Conservation (phyloP, 768 basidiomycete genomes). For the Thelephora ganbajun region DNA sequence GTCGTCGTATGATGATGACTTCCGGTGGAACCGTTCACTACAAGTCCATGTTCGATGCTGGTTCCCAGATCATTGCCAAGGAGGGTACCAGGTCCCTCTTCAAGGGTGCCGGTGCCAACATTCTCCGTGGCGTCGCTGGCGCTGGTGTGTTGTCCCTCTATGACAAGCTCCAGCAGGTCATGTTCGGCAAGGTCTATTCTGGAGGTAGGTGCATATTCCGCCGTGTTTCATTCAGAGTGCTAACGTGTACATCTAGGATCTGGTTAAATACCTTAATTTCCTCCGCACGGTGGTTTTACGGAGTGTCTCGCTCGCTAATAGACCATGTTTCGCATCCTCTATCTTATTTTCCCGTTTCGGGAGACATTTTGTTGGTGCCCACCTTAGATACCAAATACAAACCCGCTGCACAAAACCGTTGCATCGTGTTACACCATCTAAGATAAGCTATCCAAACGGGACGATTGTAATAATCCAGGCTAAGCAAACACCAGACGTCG, state of each 20-base stretch:
- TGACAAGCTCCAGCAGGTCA: conserved; percentile 91
- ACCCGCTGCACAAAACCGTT: neutral
- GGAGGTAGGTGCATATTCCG: conserved; percentile 46
- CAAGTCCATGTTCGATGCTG: conserved; percentile 98
- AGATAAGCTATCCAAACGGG: no score
- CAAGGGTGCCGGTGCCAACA: conserved; percentile 93
- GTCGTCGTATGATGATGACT: conserved; percentile 99
- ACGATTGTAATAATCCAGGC: no score
- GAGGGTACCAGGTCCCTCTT: conserved; percentile 93
- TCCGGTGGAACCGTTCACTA: conserved; percentile 92
- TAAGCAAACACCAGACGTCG: no score
- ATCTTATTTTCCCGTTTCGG: neutral
- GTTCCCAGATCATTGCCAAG: conserved; percentile 86
- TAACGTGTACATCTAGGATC: conserved; percentile 17
- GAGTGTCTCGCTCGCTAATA: neutral
- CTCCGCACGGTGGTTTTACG: neutral
- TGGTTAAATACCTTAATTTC: conserved; percentile 19
- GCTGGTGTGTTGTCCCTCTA: conserved; percentile 98
- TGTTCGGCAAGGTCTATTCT: conserved; percentile 99
- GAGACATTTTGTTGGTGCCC: neutral
- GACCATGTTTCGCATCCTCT: neutral
- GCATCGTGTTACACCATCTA: no score
- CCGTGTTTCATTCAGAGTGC: neutral
- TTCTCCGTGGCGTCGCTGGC: conserved; percentile 97
- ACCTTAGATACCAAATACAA: neutral